These are phyloP conservation scores for Elaphomyces granulatus DNA, from an alignment of 495 filamentous ascomycete species.

Conservation along the genomic window DNA sequence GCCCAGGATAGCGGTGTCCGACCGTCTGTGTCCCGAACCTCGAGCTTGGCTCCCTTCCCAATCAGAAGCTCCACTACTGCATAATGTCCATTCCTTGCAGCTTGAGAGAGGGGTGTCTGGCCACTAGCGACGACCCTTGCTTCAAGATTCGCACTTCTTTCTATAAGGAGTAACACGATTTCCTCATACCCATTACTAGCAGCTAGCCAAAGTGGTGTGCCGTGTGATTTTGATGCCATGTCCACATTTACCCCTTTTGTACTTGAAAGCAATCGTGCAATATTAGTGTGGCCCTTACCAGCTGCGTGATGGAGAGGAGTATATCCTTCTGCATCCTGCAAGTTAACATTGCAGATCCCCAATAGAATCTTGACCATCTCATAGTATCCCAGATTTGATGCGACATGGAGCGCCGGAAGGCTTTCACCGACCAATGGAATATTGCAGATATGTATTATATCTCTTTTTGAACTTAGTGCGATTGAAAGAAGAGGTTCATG, in stretches of 20 bases:
- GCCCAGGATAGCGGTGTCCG: too few species aligned
- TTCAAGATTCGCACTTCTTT: too few species aligned
- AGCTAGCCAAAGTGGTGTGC: constrained; percentile 1
- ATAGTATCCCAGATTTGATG: constrained; percentile 7
- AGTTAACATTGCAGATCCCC: constrained; percentile 1
- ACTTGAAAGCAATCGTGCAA: not conserved
- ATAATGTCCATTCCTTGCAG: too few species aligned
- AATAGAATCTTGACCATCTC: not conserved
- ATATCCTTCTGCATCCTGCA: not conserved
- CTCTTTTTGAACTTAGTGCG: not conserved
- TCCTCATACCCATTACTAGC: too few species aligned
- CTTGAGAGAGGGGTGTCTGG: too few species aligned
- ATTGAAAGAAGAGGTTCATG: constrained; percentile 10
- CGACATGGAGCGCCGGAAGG: constrained; percentile 11
- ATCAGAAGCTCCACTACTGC: too few species aligned
- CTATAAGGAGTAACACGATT: too few species aligned
- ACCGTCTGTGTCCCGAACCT: too few species aligned
- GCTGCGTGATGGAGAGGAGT: constrained; percentile 6
- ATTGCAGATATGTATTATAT: constrained; percentile 4
- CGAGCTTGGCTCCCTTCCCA: too few species aligned
- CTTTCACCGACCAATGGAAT: constrained; percentile 9
- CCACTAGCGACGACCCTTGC: too few species aligned
- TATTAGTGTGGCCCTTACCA: constrained; percentile 1
- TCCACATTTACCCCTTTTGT: constrained; percentile 1
- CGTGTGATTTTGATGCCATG: not conserved